Evolutionary conservation across 768 basidiomycete genomes (phyloP), one percentile per base, ranked within the genome.

Genomic region (Gymnopilus dilepis): DNA sequence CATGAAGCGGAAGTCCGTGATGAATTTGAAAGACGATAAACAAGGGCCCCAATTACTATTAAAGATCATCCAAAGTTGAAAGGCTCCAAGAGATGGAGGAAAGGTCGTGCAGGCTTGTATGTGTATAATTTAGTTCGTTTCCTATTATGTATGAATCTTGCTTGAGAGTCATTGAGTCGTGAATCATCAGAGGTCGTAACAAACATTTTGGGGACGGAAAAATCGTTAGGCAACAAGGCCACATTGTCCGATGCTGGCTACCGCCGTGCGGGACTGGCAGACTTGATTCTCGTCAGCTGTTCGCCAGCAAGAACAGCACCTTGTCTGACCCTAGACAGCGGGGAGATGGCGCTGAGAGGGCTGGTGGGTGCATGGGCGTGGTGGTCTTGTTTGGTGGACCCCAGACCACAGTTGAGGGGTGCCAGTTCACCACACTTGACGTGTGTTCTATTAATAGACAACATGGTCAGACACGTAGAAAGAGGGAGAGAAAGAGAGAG

Each of bases 391-490:
- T 70, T 7, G 67, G 11, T 58, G 24, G 80, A 78, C 38, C 83
- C 85, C n/a, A 86, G 58, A 19, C 90, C 92, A 68, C 93, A 94
- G 73, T 94, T 89, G 56, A 82, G 79, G 9, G 93, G 92, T 12
- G 93, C 92, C 47, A 84, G 69, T 70, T 95, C 93, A 17, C 92
- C 93, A 67, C 94, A 95, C 71, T 93, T 94, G 64, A 92, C 81
- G 70, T 95, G 93, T n/a, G 90, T 84, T 67, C 92, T 53, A 41
- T 57, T n/a, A n/a, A n/a, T n/a, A n/a, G n/a, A n/a, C n/a, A n/a
- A n/a, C n/a, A n/a, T n/a, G n/a, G n/a, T n/a, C n/a, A n/a, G n/a
- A n/a, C n/a, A n/a, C n/a, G n/a, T n/a, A n/a, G n/a, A 57, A 30
- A 19, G 37, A n/a, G 45, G 15, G 31, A 30, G 61, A 50, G 45